phyloP scores from a whole-genome alignment of 169 alveolate species.

The Plasmodium falciparum region DNA sequence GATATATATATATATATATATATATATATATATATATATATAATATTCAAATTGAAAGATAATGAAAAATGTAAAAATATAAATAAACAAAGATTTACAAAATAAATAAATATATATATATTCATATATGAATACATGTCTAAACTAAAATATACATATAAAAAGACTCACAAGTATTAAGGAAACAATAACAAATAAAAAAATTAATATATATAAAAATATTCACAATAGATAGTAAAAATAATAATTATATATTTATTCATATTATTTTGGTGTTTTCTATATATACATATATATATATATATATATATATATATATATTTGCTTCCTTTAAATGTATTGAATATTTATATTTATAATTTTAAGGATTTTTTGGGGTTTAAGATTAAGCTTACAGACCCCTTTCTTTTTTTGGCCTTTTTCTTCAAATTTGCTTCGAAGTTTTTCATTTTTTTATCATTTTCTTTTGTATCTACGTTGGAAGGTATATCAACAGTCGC shows the following conservation, averaged over 20 bases:
- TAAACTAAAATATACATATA: too few relatives aligned
- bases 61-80: neutral
- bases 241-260: too few relatives aligned
- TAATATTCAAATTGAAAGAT: constrained; percentile 4
- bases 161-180: too few relatives aligned
- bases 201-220: too few relatives aligned
- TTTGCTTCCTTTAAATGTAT: neutral
- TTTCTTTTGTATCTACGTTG: constrained; percentile 53
- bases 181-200: too few relatives aligned
- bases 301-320: constrained; percentile 2
- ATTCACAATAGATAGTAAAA: too few relatives aligned
- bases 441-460: constrained; percentile 40
- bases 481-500: constrained; percentile 10
- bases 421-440: constrained; percentile 38
- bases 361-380: constrained; percentile 52
- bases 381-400: constrained; percentile 36
- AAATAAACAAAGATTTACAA: too few relatives aligned
- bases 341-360: constrained; percentile 8
- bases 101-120: too few relatives aligned
- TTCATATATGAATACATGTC: too few relatives aligned
- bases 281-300: neutral
- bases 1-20: neutral
- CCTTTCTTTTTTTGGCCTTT: constrained; percentile 49
- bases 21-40: neutral
- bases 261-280: too few relatives aligned